Evolutionary conservation across 352 stramenopile genomes (phyloP), one percentile per base, ranked within the genome.

Genomic region (Pythium rishiriense): DNA sequence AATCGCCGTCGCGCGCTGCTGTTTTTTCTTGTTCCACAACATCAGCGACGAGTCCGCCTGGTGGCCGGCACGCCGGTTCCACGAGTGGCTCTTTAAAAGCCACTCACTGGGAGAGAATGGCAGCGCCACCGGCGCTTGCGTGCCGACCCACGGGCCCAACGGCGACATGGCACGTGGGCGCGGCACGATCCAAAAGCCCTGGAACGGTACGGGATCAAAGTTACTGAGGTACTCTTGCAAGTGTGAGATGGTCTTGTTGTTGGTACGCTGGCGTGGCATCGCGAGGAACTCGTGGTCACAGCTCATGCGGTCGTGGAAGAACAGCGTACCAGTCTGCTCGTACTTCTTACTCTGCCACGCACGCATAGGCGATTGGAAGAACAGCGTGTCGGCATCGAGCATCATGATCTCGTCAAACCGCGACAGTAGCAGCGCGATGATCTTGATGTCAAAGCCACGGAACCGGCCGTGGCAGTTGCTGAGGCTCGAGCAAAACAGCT

Each of bases 1-100:
- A 19, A 93, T 85, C 12, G 79, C 75, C 0, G 82, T 93, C 14
- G 85, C 85, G 14, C 82, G 77, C 17, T 73, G 69, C 58, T 93
- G 82, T 35, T 71, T 70, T 24, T 65, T 69, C 68, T 93, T 91
- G 72, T 75, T 82, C 85, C 82, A 93, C 10, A 93, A 63, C 61
- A 93, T 70, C 28, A 90, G 58, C 19, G 82, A 91, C 60, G 85
- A 93, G 70, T 93, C 85, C 64, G 87, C 83, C 28, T 91, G 73
- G 58, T 91, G 85, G 29, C 85, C 83, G 3, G 81, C 64, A 10
- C 78, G 85, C 22, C 76, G 63, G 56, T 91, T 88, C 81, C 81
- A 93, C 61, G 75, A 74, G 60, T 93, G 82, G 43, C 75, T 90
- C 33, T 61, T 68, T 21, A 82, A 48, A 12, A 93, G 57, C 11